phyloP scores from a whole-genome alignment of 441 rosid species.

The Adansonia rubrostipa region DNA sequence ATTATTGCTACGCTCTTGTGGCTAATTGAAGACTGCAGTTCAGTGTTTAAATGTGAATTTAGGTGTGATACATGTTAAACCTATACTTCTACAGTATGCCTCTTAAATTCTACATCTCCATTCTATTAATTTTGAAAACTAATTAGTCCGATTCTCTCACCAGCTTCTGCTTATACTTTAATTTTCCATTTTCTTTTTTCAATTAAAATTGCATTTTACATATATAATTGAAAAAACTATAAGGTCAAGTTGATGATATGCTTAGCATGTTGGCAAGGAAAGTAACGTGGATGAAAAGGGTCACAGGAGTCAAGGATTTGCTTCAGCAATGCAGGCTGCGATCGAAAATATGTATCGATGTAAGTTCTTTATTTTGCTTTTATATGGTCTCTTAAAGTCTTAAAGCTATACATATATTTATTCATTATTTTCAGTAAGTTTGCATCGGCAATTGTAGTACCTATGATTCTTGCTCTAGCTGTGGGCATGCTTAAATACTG shows the following conservation, averaged over 20 bases:
- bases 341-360: neutral
- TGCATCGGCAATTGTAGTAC: neutral
- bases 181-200: neutral
- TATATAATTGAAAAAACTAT: neutral
- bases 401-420: neutral
- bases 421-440: neutral
- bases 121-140: neutral
- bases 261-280: neutral
- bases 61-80: neutral
- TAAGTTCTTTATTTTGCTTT: neutral
- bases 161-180: too few species aligned
- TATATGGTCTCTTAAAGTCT: neutral
- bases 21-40: neutral
- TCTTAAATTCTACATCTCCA: neutral
- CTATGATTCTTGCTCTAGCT: neutral
- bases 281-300: neutral
- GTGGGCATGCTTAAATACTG: neutral
- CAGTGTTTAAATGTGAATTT: neutral
- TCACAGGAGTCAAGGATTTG: neutral
- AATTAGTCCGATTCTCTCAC: neutral
- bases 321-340: neutral
- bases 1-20: neutral
- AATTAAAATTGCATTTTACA: neutral
- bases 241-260: neutral
- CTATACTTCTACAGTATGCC: neutral